Evolutionary conservation across 2,329 filamentous ascomycete genomes (phyloP).

Genomic region (Cladophialophora yegresii): DNA sequence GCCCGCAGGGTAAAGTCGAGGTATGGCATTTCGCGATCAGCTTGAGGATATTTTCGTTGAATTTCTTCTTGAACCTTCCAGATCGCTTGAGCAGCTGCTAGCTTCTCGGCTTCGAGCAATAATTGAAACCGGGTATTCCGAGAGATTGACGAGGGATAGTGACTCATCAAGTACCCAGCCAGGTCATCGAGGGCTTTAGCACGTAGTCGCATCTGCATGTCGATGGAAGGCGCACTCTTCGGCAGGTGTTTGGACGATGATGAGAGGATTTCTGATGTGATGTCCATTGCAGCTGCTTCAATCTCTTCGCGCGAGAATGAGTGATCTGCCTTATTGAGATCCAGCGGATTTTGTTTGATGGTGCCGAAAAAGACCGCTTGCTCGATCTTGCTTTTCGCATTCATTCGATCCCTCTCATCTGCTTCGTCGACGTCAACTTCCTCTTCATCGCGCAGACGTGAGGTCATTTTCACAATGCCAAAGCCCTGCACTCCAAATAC

Average conservation of each 20-base stretch:
- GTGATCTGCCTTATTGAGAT: slow-evolving; percentile 70
- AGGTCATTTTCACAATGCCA: slow-evolving; percentile 55
- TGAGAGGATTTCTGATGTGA: slow-evolving; percentile 79
- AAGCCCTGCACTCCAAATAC: slow-evolving; percentile 60
- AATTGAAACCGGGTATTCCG: slow-evolving; percentile 73
- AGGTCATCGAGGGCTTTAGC: slow-evolving; percentile 74
- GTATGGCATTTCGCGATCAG: slow-evolving; percentile 67
- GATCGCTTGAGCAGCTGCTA: slow-evolving; percentile 74
- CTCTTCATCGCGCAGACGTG: slow-evolving; percentile 40
- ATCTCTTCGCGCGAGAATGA: slow-evolving; percentile 71
- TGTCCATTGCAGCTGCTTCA: slow-evolving; percentile 70
- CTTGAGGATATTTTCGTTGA: slow-evolving; percentile 57
- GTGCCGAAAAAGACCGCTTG: slow-evolving; percentile 92
- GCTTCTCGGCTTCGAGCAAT: slow-evolving; percentile 86
- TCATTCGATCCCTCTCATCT: slow-evolving; percentile 56
- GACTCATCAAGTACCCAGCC: slow-evolving; percentile 67
- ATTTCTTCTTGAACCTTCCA: slow-evolving; percentile 80
- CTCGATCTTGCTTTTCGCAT: slow-evolving; percentile 84
- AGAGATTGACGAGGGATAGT: slow-evolving; percentile 65
- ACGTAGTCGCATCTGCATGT: slow-evolving; percentile 75
- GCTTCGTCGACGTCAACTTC: slow-evolving; percentile 53
- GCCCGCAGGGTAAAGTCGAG: slow-evolving; percentile 73
- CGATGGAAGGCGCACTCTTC: slow-evolving; percentile 71
- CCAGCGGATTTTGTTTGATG: slow-evolving; percentile 80
- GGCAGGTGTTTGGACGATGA: slow-evolving; percentile 76